Evolutionary conservation across 805 yeast species (phyloP), one percentile per base, ranked within the genome.

Genomic region (Wickerhamiella occidentalis): DNA sequence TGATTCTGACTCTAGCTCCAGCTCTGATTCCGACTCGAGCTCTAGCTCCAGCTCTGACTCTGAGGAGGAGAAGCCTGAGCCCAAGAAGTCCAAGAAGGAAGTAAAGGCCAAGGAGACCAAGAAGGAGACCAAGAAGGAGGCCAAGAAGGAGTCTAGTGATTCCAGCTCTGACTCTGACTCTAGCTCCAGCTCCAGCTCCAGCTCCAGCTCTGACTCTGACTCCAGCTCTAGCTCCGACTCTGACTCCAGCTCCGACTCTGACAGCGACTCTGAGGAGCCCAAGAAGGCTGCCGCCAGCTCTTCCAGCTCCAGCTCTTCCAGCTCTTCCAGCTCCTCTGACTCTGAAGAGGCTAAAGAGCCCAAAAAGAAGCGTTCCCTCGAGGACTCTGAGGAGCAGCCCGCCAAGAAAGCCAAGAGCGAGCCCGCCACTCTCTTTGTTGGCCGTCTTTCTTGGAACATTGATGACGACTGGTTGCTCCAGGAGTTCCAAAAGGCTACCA

Each of bases 371-470:
- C 61, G 74, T 19, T 66, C 67, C 51, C 71, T 70, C 59, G 74
- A 71, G 50, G 74, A 68, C 53, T 67, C 65, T 40, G 67, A 62
- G 50, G 66, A 64, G 55, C 62, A 72, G 36, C 68, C 69, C 48
- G 78, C 77, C 66, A 69, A 70, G 56, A 76, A 74, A 71, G 56
- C 60, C 42, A 63, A 61, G 50, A 54, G 51, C 19, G 94, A 82
- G 69, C 82, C 87, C 60, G 84, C 90, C 52, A 90, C 97, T 53
- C 68, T 92, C 57, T 92, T 92, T 62, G 97, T 88, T 56, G 98
- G 98, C 62, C 82, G 97, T 73, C 78, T 92, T 63, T 87, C 97
- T 18, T 92, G 97, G 97, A 83, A 80, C 68, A 77, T 92, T 62
- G 98, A 92, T 64, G 96, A 88, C 65, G 94, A 81, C 53, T 85